A percentile compares a stretch with the other conserved stretches of the same genome.
phyloP scores from a whole-genome alignment of 2,329 filamentous ascomycete species.

The Colletotrichum filicis region DNA sequence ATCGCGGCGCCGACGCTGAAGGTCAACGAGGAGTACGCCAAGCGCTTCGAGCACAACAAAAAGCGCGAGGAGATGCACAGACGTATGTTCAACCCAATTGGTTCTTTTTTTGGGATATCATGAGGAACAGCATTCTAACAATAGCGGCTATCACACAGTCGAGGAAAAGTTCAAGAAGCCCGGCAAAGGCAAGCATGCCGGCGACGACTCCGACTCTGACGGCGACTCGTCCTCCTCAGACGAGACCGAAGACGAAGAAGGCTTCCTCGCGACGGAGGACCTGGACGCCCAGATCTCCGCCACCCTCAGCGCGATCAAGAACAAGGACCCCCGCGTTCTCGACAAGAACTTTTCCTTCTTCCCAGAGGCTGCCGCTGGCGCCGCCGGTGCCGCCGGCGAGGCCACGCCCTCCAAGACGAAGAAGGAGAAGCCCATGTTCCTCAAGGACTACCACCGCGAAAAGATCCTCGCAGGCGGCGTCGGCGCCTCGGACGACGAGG shows the following conservation, averaged over 20 bases:
- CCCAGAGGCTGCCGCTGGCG: conserved; percentile 59
- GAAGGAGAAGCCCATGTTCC: conserved; percentile 85
- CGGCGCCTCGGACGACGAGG: conserved; percentile 68
- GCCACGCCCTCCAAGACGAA: conserved; percentile 55
- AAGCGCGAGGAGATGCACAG: conserved; percentile 88
- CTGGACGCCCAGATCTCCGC: conserved; percentile 89
- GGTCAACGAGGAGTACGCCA: conserved; percentile 91
- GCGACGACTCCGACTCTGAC: conserved; percentile 58
- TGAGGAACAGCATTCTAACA: neutral
- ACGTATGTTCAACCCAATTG: conserved; percentile 55
- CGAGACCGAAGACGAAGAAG: conserved; percentile 91
- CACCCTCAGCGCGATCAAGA: conserved; percentile 86
- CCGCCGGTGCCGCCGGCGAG: conserved; percentile 24
- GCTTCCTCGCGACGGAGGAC: conserved; percentile 84
- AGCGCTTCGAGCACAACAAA: conserved; percentile 95
- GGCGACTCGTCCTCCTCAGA: conserved; percentile 76
- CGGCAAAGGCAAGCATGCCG: conserved; percentile 51
- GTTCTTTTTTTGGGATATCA: neutral
- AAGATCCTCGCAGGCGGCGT: conserved; percentile 81
- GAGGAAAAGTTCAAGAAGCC: conserved; percentile 82
- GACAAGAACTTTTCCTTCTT: conserved; percentile 81
- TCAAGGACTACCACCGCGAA: conserved; percentile 92
- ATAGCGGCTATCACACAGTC: conserved; percentile 60
- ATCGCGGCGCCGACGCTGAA: conserved; percentile 65
- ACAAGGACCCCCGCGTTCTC: conserved; percentile 92